These are phyloP conservation scores for Microbotryomycetes sp. DNA, from an alignment of 1,284 basidiomycete species.

Conservation along the genomic window DNA sequence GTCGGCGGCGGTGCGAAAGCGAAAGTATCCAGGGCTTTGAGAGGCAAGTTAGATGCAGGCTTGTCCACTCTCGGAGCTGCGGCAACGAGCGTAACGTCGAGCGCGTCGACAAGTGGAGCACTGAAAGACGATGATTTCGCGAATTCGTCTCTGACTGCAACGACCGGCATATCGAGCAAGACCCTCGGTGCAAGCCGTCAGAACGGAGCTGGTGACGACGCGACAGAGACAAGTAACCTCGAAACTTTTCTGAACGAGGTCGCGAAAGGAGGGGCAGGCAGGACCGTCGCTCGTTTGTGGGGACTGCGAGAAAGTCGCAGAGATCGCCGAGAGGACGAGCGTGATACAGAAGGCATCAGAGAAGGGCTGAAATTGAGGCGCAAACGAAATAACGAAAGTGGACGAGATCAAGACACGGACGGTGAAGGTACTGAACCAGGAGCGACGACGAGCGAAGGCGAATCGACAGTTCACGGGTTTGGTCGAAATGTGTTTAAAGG, in stretches of 20 bases:
- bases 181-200: too few relatives aligned
- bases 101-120: too few relatives aligned
- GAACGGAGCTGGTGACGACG: too few relatives aligned
- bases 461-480: background rate
- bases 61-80: background rate
- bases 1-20: background rate
- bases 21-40: background rate
- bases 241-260: background rate
- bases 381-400: background rate
- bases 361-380: background rate
- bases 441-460: background rate
- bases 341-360: background rate
- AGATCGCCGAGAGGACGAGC: background rate
- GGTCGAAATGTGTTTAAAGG: constrained; percentile 1
- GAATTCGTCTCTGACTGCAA: too few relatives aligned
- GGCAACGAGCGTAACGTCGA: background rate
- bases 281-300: background rate
- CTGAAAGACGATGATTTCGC: too few relatives aligned
- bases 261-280: background rate
- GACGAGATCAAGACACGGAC: background rate
- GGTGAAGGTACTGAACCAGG: background rate
- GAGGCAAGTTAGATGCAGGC: background rate
- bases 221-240: background rate
- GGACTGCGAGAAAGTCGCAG: background rate
- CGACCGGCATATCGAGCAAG: too few relatives aligned